These are phyloP conservation scores for Urtica urens DNA, from an alignment of 306 rosid genomes.

Conservation along the genomic window DNA sequence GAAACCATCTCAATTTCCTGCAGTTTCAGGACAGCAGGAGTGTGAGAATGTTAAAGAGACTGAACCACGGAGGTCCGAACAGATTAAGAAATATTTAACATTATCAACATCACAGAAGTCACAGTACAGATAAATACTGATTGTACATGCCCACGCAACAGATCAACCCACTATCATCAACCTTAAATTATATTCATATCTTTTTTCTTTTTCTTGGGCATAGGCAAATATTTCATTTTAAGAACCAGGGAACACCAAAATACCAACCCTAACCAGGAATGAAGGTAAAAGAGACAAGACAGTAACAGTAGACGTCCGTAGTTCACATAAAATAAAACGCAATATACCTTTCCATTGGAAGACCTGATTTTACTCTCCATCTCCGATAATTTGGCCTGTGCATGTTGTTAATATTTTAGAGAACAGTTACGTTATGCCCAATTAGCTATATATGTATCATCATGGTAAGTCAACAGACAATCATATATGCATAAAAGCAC, in stretches of 20 bases:
- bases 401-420: neutral
- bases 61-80: slow-evolving; percentile 2
- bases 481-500: neutral
- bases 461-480: neutral
- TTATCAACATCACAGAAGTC: neutral
- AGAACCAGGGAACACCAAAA: too few species aligned
- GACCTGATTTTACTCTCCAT: slow-evolving; percentile 49
- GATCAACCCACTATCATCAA: too few species aligned
- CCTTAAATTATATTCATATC: too few species aligned
- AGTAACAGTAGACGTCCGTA: too few species aligned
- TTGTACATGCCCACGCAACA: too few species aligned
- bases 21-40: slow-evolving; percentile 15
- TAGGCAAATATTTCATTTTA: too few species aligned
- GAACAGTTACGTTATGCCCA: neutral
- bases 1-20: slow-evolving; percentile 35
- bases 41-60: neutral
- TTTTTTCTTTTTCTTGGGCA: too few species aligned
- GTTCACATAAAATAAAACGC: neutral
- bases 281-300: too few species aligned
- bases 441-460: neutral
- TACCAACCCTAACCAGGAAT: too few species aligned
- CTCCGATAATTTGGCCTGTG: slow-evolving; percentile 55
- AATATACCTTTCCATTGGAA: slow-evolving; percentile 40
- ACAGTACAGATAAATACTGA: too few species aligned
- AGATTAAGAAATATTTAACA: slow-evolving; percentile 1